Evolutionary conservation across 192 early-diverging fungal genomes (phyloP).

Genomic region (Phlyctochytrium bullatum): DNA sequence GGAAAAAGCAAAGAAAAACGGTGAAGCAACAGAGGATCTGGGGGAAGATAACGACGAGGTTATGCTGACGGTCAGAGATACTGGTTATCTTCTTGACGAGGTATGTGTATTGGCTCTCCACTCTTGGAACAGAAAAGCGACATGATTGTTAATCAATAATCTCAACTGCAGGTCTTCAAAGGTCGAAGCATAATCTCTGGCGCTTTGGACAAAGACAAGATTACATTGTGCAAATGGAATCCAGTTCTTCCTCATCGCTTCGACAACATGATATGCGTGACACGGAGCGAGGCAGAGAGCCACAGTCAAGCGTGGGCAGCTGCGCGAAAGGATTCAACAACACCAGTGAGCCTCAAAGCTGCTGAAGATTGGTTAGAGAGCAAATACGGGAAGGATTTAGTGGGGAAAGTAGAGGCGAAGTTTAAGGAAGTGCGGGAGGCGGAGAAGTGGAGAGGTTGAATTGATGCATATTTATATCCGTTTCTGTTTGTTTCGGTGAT

Average conservation of each 20-base stretch:
- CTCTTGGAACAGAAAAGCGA: background rate
- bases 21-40: background rate
- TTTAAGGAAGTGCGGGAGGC: slow-evolving; percentile 43
- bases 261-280: slow-evolving; percentile 82
- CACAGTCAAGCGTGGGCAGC: slow-evolving; percentile 39
- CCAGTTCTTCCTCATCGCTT: slow-evolving; percentile 58
- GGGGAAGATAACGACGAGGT: slow-evolving; percentile 20
- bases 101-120: too few species aligned
- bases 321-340: background rate
- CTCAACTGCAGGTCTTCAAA: slow-evolving; percentile 56
- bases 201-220: slow-evolving; percentile 59
- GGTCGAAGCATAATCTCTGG: slow-evolving; percentile 77
- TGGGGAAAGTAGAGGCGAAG: slow-evolving; percentile 46
- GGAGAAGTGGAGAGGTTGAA: slow-evolving; percentile 20
- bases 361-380: slow-evolving; percentile 39
- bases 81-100: slow-evolving; percentile 87
- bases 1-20: slow-evolving; percentile 1
- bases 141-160: slow-evolving; percentile 2
- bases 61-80: slow-evolving; percentile 64
- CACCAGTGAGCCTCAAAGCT: slow-evolving; percentile 38
- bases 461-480: background rate
- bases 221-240: slow-evolving; percentile 78
- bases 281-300: slow-evolving; percentile 70
- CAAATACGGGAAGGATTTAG: slow-evolving; percentile 55
- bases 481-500: too few species aligned